Base-by-base conservation (phyloP, 371 early-diverging fungal species). In the Zychaea mexicana region DNA sequence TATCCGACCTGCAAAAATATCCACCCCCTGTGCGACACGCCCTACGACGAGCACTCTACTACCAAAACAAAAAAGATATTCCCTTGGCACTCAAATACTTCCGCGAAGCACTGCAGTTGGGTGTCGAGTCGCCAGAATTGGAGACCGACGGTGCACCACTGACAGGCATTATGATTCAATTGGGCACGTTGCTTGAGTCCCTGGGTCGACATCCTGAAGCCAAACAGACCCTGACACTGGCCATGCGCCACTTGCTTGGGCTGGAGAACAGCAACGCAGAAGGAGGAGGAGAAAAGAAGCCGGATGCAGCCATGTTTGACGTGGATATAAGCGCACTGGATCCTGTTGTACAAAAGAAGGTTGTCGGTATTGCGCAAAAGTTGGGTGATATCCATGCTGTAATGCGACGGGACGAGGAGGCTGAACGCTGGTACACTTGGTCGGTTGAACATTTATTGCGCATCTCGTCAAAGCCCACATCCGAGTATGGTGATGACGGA, bases 111-210 rank as follows among this genome's bases (percentile, higher is more conserved):
- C 64, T 86, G 9, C 71, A 72, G 1, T 67, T 80, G 8, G 89
- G 84, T 0, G 67, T 85, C 27, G 71, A 70, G 15, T 71, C 82
- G 21, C 71, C 76, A 5, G 82, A 82, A 60, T 52, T 88, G 47
- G 80, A 77, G 24, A 72, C 72, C 5, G 68, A 85, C 22, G 82
- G 83, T 0, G 81, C 85, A 0, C 85, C 85, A 12, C 73, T 88
- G 26, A 87, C 85, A 0, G 87, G 89, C 8, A 87, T 88, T 39
- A 78, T 88, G 81, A 87, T 88, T 57, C 89, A 86, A 47, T 57
- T 84, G 7, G 89, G 85, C 1, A 68, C 77, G 1, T 42, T 85
- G 45, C 76, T 84, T 21, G 84, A 86, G 57, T 69, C 70, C 2
- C 49, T 85, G 69, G 85, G 81, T 0, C 71, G 77, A n/a, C 58